Percentiles rank a stretch among this genome's conserved stretches.
These are phyloP conservation scores for Macrophomina tecta DNA, from an alignment of 2,329 filamentous ascomycete species.

Conservation along the genomic window DNA sequence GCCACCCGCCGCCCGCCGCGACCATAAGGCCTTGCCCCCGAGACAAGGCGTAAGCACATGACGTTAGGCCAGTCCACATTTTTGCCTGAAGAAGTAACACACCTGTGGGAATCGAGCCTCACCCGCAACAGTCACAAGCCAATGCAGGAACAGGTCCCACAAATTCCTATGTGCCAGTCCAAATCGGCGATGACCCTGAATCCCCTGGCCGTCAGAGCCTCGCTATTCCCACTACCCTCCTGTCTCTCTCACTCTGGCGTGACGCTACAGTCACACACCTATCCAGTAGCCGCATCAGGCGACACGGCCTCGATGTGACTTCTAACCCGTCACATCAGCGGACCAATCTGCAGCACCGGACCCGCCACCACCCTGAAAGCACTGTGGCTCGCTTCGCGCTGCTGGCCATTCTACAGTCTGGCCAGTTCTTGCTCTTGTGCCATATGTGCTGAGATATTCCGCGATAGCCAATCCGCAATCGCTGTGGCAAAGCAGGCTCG, in stretches of 20 bases:
- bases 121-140: slow-evolving; percentile 16
- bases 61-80: slow-evolving; percentile 6
- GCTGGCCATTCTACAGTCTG: slow-evolving; percentile 8
- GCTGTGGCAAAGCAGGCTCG: slow-evolving; percentile 29
- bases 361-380: neutral
- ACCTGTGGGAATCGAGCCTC: slow-evolving; percentile 2
- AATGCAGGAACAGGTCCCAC: slow-evolving; percentile 15
- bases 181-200: neutral
- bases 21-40: neutral
- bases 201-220: neutral
- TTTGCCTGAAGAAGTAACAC: neutral
- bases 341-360: slow-evolving; percentile 5
- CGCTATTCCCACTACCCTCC: neutral
- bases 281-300: slow-evolving; percentile 15
- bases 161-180: neutral
- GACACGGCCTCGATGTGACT: slow-evolving; percentile 9
- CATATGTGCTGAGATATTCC: slow-evolving; percentile 38
- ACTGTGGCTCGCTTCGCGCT: neutral
- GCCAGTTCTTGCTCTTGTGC: slow-evolving; percentile 24
- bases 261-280: slow-evolving; percentile 15
- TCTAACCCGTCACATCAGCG: neutral
- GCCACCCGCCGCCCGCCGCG: neutral
- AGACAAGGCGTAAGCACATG: slow-evolving; percentile 17
- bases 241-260: neutral
- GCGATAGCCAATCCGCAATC: slow-evolving; percentile 45